Evolutionary conservation across 306 rosid species (phyloP).

Genomic region (Rosa chinensis): DNA sequence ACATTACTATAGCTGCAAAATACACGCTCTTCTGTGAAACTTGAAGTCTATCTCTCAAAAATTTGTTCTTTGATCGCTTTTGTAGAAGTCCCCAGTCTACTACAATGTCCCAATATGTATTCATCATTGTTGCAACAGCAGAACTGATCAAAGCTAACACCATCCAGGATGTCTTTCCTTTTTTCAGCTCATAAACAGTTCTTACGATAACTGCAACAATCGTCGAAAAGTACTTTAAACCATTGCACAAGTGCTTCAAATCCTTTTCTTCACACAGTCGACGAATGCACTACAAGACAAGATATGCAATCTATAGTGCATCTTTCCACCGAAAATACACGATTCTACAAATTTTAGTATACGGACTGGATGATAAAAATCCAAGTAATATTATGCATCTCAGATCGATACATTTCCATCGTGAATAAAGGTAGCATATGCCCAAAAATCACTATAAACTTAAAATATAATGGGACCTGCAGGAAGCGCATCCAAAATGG

Average conservation of each 20-base stretch:
- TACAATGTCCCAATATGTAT: slow-evolving; percentile 58
- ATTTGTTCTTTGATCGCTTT: slow-evolving; percentile 55
- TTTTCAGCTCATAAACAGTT: slow-evolving; percentile 51
- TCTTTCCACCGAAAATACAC: background rate
- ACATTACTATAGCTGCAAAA: slow-evolving; percentile 56
- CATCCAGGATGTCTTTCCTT: slow-evolving; percentile 45
- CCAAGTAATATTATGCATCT: background rate
- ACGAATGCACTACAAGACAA: slow-evolving; percentile 48
- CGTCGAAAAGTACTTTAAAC: slow-evolving; percentile 51
- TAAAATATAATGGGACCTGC: slow-evolving; percentile 37
- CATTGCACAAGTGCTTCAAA: slow-evolving; percentile 37
- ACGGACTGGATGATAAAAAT: background rate
- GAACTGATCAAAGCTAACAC: slow-evolving; percentile 59
- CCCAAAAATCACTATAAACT: background rate
- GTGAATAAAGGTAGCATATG: slow-evolving; percentile 6
- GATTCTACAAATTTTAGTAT: background rate
- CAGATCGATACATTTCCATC: slow-evolving; percentile 1
- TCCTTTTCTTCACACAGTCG: slow-evolving; percentile 50
- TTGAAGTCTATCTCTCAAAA: slow-evolving; percentile 57
- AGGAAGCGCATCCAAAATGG: slow-evolving; percentile 68
- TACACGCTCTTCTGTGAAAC: slow-evolving; percentile 54
- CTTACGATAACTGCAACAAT: slow-evolving; percentile 56
- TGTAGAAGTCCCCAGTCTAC: slow-evolving; percentile 62
- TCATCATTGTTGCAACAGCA: slow-evolving; percentile 39
- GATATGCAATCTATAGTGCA: slow-evolving; percentile 4